A percentile compares a stretch with the other conserved stretches of the same genome.
phyloP scores from a whole-genome alignment of 1,284 basidiomycete genomes.

The Inonotus hispidus region DNA sequence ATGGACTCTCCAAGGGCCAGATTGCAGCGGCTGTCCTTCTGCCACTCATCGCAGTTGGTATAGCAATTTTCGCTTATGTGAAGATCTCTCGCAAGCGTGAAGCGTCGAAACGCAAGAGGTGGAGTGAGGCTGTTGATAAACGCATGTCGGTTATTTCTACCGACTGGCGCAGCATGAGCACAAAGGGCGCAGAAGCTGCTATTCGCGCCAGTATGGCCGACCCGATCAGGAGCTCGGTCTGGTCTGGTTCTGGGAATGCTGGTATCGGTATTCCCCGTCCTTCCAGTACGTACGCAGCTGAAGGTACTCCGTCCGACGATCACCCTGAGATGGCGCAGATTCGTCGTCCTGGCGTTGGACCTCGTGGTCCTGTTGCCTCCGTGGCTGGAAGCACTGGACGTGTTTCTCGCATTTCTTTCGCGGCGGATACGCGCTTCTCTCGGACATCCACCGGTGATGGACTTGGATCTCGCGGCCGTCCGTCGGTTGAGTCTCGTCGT shows the following conservation, averaged over 20 bases:
- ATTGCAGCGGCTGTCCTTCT: constrained; percentile 76
- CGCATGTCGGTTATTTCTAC: constrained; percentile 76
- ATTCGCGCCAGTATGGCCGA: constrained; percentile 61
- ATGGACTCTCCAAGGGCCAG: constrained; percentile 52
- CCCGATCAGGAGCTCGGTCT: constrained; percentile 42
- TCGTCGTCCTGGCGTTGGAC: constrained; percentile 34
- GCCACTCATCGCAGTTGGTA: constrained; percentile 51
- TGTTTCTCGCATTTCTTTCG: constrained; percentile 66
- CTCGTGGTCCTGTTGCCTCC: constrained; percentile 39
- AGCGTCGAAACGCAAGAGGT: constrained; percentile 58
- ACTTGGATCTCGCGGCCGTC: constrained; percentile 27
- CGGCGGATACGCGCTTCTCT: constrained; percentile 49
- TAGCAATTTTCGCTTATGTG: constrained; percentile 49
- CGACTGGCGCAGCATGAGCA: constrained; percentile 73
- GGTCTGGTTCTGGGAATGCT: constrained; percentile 44
- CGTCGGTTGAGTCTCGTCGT: constrained; percentile 52
- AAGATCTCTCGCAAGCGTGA: constrained; percentile 52
- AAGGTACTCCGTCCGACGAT: constrained; percentile 35
- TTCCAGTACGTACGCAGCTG: constrained; percentile 39
- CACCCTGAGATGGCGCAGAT: constrained; percentile 46
- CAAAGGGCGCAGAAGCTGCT: constrained; percentile 65
- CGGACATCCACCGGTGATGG: constrained; percentile 26
- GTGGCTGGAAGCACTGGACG: constrained; percentile 39
- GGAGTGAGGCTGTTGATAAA: constrained; percentile 68
- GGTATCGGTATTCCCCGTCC: constrained; percentile 39